phyloP scores from a whole-genome alignment of 345 rosid genomes.

The Gossypium herbaceum region DNA sequence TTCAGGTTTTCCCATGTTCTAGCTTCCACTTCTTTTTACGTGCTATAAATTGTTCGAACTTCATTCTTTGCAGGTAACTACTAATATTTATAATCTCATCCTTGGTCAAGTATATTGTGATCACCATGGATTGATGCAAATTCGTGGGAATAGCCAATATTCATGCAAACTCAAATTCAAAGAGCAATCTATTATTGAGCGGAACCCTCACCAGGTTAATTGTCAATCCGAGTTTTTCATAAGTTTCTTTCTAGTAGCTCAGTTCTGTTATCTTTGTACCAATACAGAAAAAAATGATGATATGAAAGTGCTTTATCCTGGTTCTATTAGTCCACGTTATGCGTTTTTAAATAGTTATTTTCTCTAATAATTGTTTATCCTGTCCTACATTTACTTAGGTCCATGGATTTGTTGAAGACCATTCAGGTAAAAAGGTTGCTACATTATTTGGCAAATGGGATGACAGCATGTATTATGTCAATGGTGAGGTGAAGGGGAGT shows the following conservation, averaged over 20 bases:
- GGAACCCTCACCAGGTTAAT: slow-evolving; percentile 89
- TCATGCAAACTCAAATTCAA: slow-evolving; percentile 93
- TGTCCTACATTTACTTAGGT: slow-evolving; percentile 42
- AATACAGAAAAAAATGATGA: background rate
- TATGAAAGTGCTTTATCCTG: background rate
- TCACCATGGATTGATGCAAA: slow-evolving; percentile 94
- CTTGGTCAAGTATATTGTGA: slow-evolving; percentile 87
- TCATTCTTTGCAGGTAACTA: slow-evolving; percentile 63
- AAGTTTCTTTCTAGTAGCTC: background rate
- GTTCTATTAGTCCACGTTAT: background rate
- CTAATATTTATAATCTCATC: slow-evolving; percentile 87
- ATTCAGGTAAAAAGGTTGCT: slow-evolving; percentile 59
- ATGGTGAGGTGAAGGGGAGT: slow-evolving; percentile 48
- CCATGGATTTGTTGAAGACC: slow-evolving; percentile 83
- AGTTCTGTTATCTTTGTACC: background rate
- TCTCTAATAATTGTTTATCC: slow-evolving; percentile 6
- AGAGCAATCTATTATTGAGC: slow-evolving; percentile 82
- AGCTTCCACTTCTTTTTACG: slow-evolving; percentile 9
- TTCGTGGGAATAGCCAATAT: slow-evolving; percentile 68
- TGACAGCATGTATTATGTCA: slow-evolving; percentile 66
- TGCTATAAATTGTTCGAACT: slow-evolving; percentile 3
- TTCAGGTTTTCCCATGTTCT: too few relatives aligned
- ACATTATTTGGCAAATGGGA: slow-evolving; percentile 91
- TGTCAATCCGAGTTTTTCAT: background rate
- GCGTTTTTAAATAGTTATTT: background rate